Evolutionary conservation across 73 alveolate species (phyloP), one percentile per base, ranked within the genome.

Genomic region (Uronychia binucleata): DNA sequence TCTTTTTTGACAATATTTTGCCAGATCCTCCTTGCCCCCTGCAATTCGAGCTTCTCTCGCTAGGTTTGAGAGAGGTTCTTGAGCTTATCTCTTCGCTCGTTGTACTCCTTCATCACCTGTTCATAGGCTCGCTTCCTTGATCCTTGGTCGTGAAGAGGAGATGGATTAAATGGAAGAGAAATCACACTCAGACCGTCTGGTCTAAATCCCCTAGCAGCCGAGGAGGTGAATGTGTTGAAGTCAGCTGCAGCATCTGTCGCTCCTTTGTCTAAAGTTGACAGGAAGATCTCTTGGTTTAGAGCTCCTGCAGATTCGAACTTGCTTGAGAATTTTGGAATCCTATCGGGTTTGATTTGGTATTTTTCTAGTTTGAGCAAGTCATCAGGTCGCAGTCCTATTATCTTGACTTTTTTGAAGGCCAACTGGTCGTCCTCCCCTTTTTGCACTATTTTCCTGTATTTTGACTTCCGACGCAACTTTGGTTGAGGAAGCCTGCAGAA

Each of bases 1-100:
- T 97, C 99, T 85, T 92, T 93, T 88, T 90, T 95, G n/a, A 93
- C 96, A 75, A 97, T 85, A 57, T 84, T 92, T 28, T 77, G 90
- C 98, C 98, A 97, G 32, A 92, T 91, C 77, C 91, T 93, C 82
- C 85, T 89, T 33, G 93, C 84, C 77, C 86, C 90, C 27, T 77
- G 77, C 58, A 82, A 67, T 81, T 93, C 97, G 92, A 93, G 86
- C 85, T 91, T 87, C 79, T 91, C 97, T 79, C 89, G 88, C 32
- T 86, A 86, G 82, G 84, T 86, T 79, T 94, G 83, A 19, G 97
- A 85, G 14, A 91, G 79, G 79, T 88, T 90, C 87, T 93, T 91
- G 58, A 84, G 80, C 89, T 91, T 93, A 58, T 93, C 96, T 75
- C 97, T 76, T 78, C 94, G 78, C 79, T 91, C 97, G 60, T 86